Conservation (phyloP, 176 grass and related monocot species). For the Oryza longistaminata region DNA sequence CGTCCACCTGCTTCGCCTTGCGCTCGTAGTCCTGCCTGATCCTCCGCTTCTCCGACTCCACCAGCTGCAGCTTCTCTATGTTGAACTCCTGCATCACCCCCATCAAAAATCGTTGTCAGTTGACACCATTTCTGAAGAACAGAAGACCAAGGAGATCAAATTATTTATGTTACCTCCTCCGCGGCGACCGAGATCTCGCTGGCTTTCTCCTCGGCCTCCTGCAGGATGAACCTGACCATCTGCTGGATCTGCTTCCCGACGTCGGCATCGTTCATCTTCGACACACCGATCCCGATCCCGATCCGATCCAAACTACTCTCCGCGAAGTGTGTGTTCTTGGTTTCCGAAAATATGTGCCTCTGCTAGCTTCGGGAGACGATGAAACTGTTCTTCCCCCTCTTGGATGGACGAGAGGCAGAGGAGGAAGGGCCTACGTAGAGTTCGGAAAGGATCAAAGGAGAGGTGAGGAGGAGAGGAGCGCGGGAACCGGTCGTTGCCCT, state of each 20-base stretch:
- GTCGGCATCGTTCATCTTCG: conserved; percentile 79
- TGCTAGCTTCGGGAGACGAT: not conserved
- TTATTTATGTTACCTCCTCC: conserved; percentile 48
- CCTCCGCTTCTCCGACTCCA: conserved; percentile 69
- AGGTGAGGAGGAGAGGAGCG: not conserved
- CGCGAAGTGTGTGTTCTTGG: not conserved
- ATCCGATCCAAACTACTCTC: not conserved
- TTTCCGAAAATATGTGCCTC: not conserved
- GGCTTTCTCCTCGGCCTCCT: conserved; percentile 90
- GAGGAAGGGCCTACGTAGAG: not conserved
- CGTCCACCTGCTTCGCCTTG: conserved; percentile 77
- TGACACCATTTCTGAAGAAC: not conserved
- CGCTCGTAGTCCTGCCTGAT: conserved; percentile 74
- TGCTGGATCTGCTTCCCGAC: conserved; percentile 84
- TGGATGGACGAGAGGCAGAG: conserved; percentile 21
- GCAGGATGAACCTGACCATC: conserved; percentile 88
- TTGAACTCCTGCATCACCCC: conserved; percentile 58
- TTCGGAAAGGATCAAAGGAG: conserved; percentile 15
- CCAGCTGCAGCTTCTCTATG: conserved; percentile 85
- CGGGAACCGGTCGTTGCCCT: conserved; percentile 16
- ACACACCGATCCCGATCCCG: not conserved
- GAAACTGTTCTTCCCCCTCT: not conserved
- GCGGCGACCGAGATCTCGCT: conserved; percentile 75
- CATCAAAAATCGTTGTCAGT: not conserved
- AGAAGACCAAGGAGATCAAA: not conserved